Conservation (phyloP, 176 grass and related monocot species). For the Ensete glaucum region DNA sequence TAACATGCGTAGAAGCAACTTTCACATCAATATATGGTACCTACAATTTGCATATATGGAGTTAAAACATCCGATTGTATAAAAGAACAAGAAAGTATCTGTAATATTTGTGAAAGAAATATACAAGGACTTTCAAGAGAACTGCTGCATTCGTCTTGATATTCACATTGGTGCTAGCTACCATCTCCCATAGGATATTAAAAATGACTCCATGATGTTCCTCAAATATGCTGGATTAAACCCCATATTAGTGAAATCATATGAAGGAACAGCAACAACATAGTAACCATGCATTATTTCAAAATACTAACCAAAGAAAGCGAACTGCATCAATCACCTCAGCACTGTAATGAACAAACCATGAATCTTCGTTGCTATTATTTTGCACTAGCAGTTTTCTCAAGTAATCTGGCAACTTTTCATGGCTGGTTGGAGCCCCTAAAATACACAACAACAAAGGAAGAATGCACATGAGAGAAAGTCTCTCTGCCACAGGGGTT, state of each 20-base stretch:
- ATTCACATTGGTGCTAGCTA: constrained; percentile 65
- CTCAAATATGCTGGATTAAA: constrained; percentile 63
- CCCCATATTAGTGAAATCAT: constrained; percentile 9
- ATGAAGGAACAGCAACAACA: too few relatives aligned
- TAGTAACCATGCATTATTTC: too few relatives aligned
- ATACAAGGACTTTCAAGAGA: constrained; percentile 90
- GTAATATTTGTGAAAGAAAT: constrained; percentile 22
- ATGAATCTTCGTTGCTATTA: constrained; percentile 51
- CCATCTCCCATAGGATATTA: constrained; percentile 97
- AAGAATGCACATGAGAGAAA: constrained; percentile 66
- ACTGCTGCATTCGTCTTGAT: constrained; percentile 72
- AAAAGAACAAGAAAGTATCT: constrained; percentile 13
- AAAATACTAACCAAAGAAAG: constrained; percentile 75
- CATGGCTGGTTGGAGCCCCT: constrained; percentile 45
- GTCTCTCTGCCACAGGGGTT: constrained; percentile 58
- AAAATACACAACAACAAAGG: constrained; percentile 86
- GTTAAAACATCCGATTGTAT: constrained; percentile 17
- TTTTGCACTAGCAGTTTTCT: constrained; percentile 79
- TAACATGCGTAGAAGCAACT: constrained; percentile 76
- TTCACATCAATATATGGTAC: constrained; percentile 72
- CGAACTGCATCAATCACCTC: constrained; percentile 77
- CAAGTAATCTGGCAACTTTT: constrained; percentile 72
- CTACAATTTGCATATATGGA: constrained; percentile 29
- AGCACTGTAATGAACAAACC: constrained; percentile 52
- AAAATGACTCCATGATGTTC: constrained; percentile 80